A percentile compares a stretch with the other conserved stretches of the same genome.
phyloP scores from a whole-genome alignment of 2,329 filamentous ascomycete genomes.

The Aureobasidium sp. region DNA sequence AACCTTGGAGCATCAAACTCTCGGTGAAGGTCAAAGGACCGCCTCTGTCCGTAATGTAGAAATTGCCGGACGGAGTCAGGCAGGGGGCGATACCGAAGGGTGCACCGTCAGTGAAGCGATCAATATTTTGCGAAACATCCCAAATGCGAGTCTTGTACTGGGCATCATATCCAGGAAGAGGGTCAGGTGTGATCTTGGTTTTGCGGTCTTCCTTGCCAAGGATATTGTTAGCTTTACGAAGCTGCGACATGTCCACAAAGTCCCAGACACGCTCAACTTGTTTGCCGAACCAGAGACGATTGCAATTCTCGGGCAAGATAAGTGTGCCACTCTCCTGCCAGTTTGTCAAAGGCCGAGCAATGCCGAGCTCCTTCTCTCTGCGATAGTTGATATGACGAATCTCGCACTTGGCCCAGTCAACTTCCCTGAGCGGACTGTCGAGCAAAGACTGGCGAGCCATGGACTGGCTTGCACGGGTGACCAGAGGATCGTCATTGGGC shows the following conservation, averaged over 20 bases:
- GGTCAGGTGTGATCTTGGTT: background rate
- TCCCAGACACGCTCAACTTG: conserved; percentile 59
- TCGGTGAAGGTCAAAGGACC: conserved; percentile 58
- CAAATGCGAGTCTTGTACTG: conserved; percentile 50
- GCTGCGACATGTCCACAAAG: conserved; percentile 52
- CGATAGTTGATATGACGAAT: conserved; percentile 54
- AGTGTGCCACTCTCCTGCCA: conserved; percentile 52
- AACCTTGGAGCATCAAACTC: conserved; percentile 58
- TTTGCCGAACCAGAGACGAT: conserved; percentile 42
- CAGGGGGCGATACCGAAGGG: conserved; percentile 57
- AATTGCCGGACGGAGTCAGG: conserved; percentile 59
- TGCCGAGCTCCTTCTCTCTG: conserved; percentile 44
- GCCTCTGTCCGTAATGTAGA: conserved; percentile 54
- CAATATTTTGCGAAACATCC: conserved; percentile 68
- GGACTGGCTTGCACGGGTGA: conserved; percentile 47
- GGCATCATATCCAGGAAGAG: conserved; percentile 43
- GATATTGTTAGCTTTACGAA: conserved; percentile 39
- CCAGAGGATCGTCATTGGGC: conserved; percentile 47
- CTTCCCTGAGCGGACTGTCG: conserved; percentile 22
- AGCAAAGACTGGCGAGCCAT: conserved; percentile 31
- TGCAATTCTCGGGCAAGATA: conserved; percentile 50
- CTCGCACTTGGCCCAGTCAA: conserved; percentile 52
- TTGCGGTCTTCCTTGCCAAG: background rate
- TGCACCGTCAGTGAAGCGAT: conserved; percentile 46
- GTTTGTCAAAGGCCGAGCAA: conserved; percentile 51